Evolutionary conservation across 2,329 filamentous ascomycete genomes (phyloP).

Genomic region (Alternaria novae-zelandiae): DNA sequence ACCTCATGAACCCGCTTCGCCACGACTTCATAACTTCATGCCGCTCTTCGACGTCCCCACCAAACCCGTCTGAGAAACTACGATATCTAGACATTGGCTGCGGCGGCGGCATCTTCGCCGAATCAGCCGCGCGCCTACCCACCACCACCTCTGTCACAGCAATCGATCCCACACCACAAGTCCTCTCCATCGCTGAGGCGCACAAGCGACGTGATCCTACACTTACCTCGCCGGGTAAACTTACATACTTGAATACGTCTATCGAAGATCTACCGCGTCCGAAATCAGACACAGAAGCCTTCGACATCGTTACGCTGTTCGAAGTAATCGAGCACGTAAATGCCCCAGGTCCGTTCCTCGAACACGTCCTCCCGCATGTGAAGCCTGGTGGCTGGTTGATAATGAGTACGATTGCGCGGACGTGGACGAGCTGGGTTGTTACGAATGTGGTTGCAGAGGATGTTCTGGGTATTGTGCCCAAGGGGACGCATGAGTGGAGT

Average conservation of each 20-base stretch:
- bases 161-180: conserved; percentile 77
- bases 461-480: conserved; percentile 83
- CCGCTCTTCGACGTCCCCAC: conserved; percentile 52
- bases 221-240: conserved; percentile 61
- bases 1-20: conserved; percentile 97
- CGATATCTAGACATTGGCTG: conserved; percentile 91
- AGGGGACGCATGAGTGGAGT: conserved; percentile 92
- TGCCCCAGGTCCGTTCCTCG: conserved; percentile 75
- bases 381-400: conserved; percentile 92
- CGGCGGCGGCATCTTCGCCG: conserved; percentile 95
- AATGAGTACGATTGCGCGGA: conserved; percentile 89
- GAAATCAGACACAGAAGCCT: conserved; percentile 53
- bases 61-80: conserved; percentile 53
- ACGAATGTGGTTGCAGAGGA: conserved; percentile 94
- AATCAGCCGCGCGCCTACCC: conserved; percentile 75
- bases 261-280: conserved; percentile 70
- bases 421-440: conserved; percentile 86
- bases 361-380: conserved; percentile 74
- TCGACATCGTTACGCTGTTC: conserved; percentile 86
- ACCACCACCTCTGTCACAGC: conserved; percentile 71
- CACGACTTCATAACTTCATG: conserved; percentile 88
- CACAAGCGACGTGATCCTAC: conserved; percentile 78
- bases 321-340: conserved; percentile 96
- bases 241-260: conserved; percentile 76
- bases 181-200: conserved; percentile 74